A percentile compares a stretch with the other conserved stretches of the same genome.
Evolutionary conservation across 2,329 filamentous ascomycete genomes (phyloP).

Genomic region (Fusarium compactum): DNA sequence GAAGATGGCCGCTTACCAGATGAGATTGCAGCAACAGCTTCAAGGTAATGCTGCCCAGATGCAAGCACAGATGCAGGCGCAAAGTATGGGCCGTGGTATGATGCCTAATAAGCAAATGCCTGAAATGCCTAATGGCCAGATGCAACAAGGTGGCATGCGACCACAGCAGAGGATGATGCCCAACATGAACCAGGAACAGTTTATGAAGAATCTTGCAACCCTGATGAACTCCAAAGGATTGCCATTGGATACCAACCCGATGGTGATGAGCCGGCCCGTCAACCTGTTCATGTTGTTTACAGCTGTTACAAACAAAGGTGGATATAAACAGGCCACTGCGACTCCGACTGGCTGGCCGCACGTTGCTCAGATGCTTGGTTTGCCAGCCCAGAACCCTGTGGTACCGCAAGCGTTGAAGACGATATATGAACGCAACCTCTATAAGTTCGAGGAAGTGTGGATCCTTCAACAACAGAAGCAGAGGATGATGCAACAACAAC

Average conservation of each 20-base stretch:
- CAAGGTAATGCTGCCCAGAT: constrained; percentile 67
- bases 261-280: constrained; percentile 78
- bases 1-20: constrained; percentile 81
- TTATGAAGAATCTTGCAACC: constrained; percentile 79
- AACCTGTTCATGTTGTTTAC: constrained; percentile 83
- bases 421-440: constrained; percentile 81
- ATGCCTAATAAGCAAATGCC: constrained; percentile 66
- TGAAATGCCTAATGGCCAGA: constrained; percentile 67
- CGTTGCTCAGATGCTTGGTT: constrained; percentile 74
- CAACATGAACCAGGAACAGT: constrained; percentile 71
- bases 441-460: constrained; percentile 80
- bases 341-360: constrained; percentile 78
- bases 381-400: constrained; percentile 72
- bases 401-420: constrained; percentile 77
- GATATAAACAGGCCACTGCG: constrained; percentile 79
- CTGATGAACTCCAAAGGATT: constrained; percentile 82
- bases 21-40: constrained; percentile 83
- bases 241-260: constrained; percentile 79
- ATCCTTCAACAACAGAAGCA: constrained; percentile 66
- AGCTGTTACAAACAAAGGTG: constrained; percentile 78
- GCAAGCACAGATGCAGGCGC: constrained; percentile 64
- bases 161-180: constrained; percentile 61
- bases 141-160: constrained; percentile 62
- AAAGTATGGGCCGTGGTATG: constrained; percentile 61
- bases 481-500: constrained; percentile 65